Evolutionary conservation across 768 basidiomycete species (phyloP).

Genomic region (Suillus cothurnatus): DNA sequence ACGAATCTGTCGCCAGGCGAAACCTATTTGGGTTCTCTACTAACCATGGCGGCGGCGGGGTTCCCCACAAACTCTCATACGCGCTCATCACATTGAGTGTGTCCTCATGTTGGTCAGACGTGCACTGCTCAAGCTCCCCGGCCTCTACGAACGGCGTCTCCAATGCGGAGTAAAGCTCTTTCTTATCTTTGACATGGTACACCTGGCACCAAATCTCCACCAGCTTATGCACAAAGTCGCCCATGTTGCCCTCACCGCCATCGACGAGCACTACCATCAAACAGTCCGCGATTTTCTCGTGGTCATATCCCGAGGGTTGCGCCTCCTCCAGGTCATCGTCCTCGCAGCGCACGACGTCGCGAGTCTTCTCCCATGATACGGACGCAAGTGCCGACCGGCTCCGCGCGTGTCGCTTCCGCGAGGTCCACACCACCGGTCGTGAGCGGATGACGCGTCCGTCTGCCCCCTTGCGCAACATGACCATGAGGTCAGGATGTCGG

Average conservation of each 20-base stretch:
- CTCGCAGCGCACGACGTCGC: constrained; percentile 17
- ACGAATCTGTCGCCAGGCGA: constrained; percentile 2
- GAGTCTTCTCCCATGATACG: constrained; percentile 27
- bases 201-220: constrained; percentile 30
- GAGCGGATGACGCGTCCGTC: constrained; percentile 30
- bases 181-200: constrained; percentile 24
- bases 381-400: constrained; percentile 28
- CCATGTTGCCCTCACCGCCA: constrained; percentile 27
- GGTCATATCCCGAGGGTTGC: constrained; percentile 20
- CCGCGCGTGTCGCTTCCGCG: constrained; percentile 27
- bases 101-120: constrained; percentile 12
- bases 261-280: constrained; percentile 34
- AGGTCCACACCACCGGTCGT: constrained; percentile 26
- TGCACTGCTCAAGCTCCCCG: constrained; percentile 29
- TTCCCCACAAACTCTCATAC: constrained; percentile 32
- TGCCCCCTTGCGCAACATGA: constrained; percentile 33
- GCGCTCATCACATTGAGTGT: constrained; percentile 16
- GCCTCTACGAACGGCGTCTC: constrained; percentile 23
- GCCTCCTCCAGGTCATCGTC: constrained; percentile 29
- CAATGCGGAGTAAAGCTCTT: constrained; percentile 23
- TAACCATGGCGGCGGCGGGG: constrained; percentile 15
- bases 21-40: constrained; percentile 11
- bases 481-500: constrained; percentile 33
- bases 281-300: constrained; percentile 26
- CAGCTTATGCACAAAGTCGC: constrained; percentile 32